Conservation (phyloP, 495 filamentous ascomycete genomes). For the Neohortaea acidophila region DNA sequence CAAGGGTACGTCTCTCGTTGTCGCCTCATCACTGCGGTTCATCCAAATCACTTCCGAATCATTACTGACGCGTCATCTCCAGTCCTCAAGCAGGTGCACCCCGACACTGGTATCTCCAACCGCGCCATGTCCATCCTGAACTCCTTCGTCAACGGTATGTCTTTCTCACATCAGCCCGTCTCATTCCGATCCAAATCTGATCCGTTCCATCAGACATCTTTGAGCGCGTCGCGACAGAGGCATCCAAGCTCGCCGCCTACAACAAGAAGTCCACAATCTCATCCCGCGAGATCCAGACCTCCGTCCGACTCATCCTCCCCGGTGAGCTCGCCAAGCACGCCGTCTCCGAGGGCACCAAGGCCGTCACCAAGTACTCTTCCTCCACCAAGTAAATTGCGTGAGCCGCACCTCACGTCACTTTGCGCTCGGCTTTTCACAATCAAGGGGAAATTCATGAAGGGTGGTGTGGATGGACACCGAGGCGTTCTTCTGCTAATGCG, state of each 20-base stretch:
- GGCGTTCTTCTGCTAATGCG: slow-evolving; percentile 27
- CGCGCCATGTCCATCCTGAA: slow-evolving; percentile 99
- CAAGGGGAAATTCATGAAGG: slow-evolving; percentile 1
- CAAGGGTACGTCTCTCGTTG: slow-evolving; percentile 59
- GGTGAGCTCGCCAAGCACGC: slow-evolving; percentile 99
- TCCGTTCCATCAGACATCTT: slow-evolving; percentile 65
- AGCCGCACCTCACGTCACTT: background rate
- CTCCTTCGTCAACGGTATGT: slow-evolving; percentile 97
- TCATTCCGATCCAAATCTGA: slow-evolving; percentile 11
- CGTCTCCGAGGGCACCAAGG: slow-evolving; percentile 98
- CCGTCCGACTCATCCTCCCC: slow-evolving; percentile 91
- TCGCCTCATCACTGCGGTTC: slow-evolving; percentile 5
- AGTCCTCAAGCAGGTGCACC: slow-evolving; percentile 99
- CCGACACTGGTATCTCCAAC: slow-evolving; percentile 99
- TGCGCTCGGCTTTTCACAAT: slow-evolving; percentile 10
- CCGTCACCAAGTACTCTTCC: slow-evolving; percentile 99
- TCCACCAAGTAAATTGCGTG: slow-evolving; percentile 93
- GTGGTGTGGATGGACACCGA: slow-evolving; percentile 18
- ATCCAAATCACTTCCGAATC: slow-evolving; percentile 7
- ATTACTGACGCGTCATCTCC: slow-evolving; percentile 30
- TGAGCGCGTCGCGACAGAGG: slow-evolving; percentile 97
- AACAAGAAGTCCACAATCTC: slow-evolving; percentile 99
- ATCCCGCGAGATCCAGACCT: slow-evolving; percentile 97
- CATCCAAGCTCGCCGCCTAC: slow-evolving; percentile 97
- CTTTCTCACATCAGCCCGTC: slow-evolving; percentile 2